Evolutionary conservation across 2,329 filamentous ascomycete genomes (phyloP).

Genomic region (Lachnellula hyalina): DNA sequence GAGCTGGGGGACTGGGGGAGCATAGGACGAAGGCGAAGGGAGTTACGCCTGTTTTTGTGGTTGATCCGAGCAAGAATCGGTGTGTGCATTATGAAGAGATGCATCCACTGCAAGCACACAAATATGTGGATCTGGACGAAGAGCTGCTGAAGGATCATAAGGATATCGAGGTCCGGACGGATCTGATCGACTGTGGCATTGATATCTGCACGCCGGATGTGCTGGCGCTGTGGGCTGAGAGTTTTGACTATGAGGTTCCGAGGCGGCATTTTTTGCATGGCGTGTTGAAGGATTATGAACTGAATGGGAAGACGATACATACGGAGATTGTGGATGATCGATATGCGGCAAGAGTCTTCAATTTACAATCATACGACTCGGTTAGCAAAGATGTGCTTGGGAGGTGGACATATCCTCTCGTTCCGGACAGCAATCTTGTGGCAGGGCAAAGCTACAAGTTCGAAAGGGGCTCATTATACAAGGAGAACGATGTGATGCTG

Average conservation of each 20-base stretch:
- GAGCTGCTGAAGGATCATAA: conserved; percentile 66
- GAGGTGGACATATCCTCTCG: conserved; percentile 82
- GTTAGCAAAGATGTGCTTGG: conserved; percentile 82
- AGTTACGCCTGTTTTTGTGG: conserved; percentile 75
- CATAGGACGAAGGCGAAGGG: conserved; percentile 75
- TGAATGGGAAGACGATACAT: conserved; percentile 96
- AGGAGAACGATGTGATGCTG: conserved; percentile 72
- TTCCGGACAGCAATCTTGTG: conserved; percentile 82
- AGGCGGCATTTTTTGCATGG: conserved; percentile 85
- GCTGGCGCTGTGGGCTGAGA: conserved; percentile 91
- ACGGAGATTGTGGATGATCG: conserved; percentile 77
- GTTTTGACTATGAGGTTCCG: conserved; percentile 92
- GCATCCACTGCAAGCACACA: conserved; percentile 59
- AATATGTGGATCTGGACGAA: conserved; percentile 68
- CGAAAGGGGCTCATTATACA: conserved; percentile 64
- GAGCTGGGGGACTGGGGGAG: conserved; percentile 62
- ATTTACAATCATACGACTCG: conserved; percentile 83
- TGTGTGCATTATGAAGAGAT: conserved; percentile 96
- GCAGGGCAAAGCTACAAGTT: conserved; percentile 71
- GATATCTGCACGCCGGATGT: conserved; percentile 98
- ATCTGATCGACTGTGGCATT: conserved; percentile 89
- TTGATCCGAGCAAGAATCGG: conserved; percentile 73
- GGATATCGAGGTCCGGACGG: conserved; percentile 77
- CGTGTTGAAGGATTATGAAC: conserved; percentile 91
- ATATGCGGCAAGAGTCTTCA: conserved; percentile 82